Evolutionary conservation across 1,284 basidiomycete species (phyloP).

Genomic region (Exsudoporus floridanus): DNA sequence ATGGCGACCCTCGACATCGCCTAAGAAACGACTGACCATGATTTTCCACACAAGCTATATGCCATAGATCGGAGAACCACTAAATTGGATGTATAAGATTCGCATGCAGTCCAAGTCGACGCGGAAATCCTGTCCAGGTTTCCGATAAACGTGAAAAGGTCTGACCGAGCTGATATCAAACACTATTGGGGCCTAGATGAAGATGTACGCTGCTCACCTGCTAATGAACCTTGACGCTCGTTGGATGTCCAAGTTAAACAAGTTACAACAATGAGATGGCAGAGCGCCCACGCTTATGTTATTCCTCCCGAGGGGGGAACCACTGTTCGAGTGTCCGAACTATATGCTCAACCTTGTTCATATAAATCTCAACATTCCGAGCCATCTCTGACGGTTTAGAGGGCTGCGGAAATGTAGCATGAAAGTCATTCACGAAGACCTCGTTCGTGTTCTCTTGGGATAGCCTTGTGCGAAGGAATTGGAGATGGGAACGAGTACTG

Average conservation of each 20-base stretch:
- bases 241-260: neutral
- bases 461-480: slow-evolving; percentile 4
- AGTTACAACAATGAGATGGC: neutral
- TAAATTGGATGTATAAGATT: neutral
- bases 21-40: neutral
- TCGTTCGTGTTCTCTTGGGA: slow-evolving; percentile 9
- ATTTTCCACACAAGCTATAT: neutral
- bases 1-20: neutral
- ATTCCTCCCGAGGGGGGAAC: slow-evolving; percentile 19
- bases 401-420: slow-evolving; percentile 21
- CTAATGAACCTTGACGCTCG: neutral
- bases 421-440: slow-evolving; percentile 23
- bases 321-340: slow-evolving; percentile 23
- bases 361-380: slow-evolving; percentile 23
- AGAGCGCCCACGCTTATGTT: too few species aligned
- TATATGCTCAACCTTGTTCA: slow-evolving; percentile 30
- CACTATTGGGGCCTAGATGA: neutral
- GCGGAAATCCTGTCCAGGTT: neutral
- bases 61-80: too few species aligned
- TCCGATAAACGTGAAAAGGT: neutral
- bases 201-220: neutral
- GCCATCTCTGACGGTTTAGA: slow-evolving; percentile 6
- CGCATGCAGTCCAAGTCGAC: too few species aligned
- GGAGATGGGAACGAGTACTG: neutral
- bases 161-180: neutral